Evolutionary conservation across 1,139 yeast species (phyloP).

Genomic region (Candida sp.): DNA sequence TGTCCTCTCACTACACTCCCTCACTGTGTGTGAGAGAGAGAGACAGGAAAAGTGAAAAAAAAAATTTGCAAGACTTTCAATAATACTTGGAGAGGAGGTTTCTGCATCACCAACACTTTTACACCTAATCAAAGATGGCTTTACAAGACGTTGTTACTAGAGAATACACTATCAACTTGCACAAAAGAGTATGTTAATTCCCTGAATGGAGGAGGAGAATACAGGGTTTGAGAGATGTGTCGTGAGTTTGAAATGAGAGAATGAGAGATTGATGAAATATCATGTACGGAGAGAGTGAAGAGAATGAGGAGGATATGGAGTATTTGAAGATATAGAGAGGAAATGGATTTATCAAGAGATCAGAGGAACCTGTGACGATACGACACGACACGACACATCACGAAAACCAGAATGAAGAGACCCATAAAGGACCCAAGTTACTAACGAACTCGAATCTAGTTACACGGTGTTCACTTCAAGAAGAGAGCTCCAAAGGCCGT

Average conservation of each 20-base stretch:
- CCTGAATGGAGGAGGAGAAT: too few species aligned
- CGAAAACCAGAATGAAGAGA: too few species aligned
- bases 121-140: constrained; percentile 66
- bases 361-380: too few species aligned
- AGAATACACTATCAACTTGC: constrained; percentile 99
- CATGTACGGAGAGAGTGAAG: too few species aligned
- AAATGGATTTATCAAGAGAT: too few species aligned
- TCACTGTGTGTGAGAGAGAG: background rate
- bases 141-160: constrained; percentile 99
- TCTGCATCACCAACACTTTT: background rate
- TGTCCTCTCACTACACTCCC: background rate
- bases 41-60: constrained; percentile 4
- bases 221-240: too few species aligned
- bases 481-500: constrained; percentile 99
- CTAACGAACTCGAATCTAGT: constrained; percentile 43
- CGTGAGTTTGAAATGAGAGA: too few species aligned
- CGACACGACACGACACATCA: too few species aligned
- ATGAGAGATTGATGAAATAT: too few species aligned
- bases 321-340: too few species aligned
- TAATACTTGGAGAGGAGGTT: too few species aligned
- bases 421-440: background rate
- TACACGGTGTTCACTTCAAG: constrained; percentile 99
- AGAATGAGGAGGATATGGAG: too few species aligned
- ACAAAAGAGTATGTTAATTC: constrained; percentile 88
- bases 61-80: background rate